Conservation (phyloP, 208 protist species). For the Angomonas ambiguus region DNA sequence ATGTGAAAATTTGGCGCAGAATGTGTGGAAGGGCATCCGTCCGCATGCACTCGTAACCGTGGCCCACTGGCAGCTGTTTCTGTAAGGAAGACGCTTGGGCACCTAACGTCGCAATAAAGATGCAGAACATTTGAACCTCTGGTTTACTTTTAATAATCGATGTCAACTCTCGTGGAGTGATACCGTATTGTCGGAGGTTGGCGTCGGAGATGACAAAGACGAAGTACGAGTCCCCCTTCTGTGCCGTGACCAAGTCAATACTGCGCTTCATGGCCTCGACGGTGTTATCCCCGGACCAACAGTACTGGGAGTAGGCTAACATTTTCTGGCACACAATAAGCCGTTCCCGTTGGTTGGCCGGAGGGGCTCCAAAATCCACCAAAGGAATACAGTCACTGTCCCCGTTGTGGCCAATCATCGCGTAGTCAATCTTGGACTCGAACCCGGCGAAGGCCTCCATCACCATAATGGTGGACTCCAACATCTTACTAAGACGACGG, state of each 20-base stretch:
- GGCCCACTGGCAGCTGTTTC: conserved; percentile 68
- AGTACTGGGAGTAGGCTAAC: conserved; percentile 93
- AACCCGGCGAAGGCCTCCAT: conserved; percentile 89
- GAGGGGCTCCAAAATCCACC: conserved; percentile 61
- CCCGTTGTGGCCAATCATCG: conserved; percentile 87
- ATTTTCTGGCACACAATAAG: conserved; percentile 86
- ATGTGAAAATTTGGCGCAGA: conserved; percentile 85
- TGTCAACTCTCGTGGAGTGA: conserved; percentile 63
- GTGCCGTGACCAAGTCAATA: conserved; percentile 60
- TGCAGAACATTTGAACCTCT: conserved; percentile 87
- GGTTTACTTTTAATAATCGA: conserved; percentile 59
- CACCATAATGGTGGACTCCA: conserved; percentile 89
- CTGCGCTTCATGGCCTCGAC: conserved; percentile 79
- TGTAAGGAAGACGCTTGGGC: conserved; percentile 74
- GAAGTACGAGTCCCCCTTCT: conserved; percentile 89
- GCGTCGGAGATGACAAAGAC: conserved; percentile 94
- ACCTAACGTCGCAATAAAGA: conserved; percentile 88
- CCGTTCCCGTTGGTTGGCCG: conserved; percentile 66
- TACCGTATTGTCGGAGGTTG: conserved; percentile 92
- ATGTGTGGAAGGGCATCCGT: conserved; percentile 79
- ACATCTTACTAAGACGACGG: conserved; percentile 75
- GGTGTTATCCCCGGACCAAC: conserved; percentile 90
- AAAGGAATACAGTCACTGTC: conserved; percentile 77
- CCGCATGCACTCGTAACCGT: conserved; percentile 87
- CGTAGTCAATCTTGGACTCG: conserved; percentile 86